These are phyloP conservation scores for Lyophyllum shimeji DNA, from an alignment of 768 basidiomycete species.

Conservation along the genomic window DNA sequence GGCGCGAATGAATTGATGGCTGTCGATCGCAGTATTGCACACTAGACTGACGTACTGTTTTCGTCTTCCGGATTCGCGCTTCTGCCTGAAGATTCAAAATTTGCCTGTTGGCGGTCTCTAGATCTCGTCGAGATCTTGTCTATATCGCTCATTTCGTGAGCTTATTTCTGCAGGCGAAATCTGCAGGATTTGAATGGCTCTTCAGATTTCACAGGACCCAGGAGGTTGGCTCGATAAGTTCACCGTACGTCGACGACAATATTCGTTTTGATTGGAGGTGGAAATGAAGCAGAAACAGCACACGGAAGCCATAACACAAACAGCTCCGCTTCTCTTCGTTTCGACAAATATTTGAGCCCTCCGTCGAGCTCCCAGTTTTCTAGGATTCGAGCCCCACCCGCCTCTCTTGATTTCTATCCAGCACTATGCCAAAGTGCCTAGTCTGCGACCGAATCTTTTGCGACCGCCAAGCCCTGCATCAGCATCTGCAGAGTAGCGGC, in stretches of 20 bases:
- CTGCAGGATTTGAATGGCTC: background rate
- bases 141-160: background rate
- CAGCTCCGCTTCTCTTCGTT: background rate
- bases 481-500: constrained; percentile 7
- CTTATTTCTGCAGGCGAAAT: background rate
- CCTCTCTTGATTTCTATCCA: no score
- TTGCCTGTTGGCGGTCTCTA: no score
- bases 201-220: background rate
- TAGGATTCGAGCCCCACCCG: background rate
- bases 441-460: constrained; percentile 4
- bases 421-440: constrained; percentile 12
- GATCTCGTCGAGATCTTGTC: background rate
- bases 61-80: no score
- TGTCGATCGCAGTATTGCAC: no score
- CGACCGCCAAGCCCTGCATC: constrained; percentile 11
- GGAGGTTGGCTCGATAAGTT: background rate
- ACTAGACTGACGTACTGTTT: no score
- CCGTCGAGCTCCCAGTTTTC: background rate
- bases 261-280: background rate
- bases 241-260: background rate
- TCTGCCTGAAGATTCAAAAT: no score
- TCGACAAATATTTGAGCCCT: background rate
- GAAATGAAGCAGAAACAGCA: no score
- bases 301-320: background rate
- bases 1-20: background rate